These are phyloP conservation scores for Botrytis elliptica DNA, from an alignment of 2,329 filamentous ascomycete genomes.

Conservation along the genomic window DNA sequence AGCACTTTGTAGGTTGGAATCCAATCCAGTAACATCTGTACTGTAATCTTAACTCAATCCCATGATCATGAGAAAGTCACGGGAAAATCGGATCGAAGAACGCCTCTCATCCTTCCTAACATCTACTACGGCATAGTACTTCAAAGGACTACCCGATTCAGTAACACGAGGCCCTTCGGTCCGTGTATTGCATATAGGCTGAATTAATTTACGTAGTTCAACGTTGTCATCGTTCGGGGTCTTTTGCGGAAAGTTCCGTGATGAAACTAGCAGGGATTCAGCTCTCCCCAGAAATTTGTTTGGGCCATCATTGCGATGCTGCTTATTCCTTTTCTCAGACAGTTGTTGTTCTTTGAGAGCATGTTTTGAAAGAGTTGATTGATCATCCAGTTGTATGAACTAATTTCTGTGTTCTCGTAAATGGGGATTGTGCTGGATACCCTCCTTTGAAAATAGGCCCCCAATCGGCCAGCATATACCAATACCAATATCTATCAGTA, in stretches of 20 bases:
- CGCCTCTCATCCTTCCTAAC: background rate
- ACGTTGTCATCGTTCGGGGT: background rate
- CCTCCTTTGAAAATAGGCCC: background rate
- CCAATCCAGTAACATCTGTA: background rate
- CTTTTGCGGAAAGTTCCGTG: background rate
- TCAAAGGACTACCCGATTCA: background rate
- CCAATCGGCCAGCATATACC: background rate
- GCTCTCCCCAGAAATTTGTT: slow-evolving; percentile 14
- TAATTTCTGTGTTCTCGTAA: background rate
- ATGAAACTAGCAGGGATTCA: background rate
- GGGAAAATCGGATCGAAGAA: background rate
- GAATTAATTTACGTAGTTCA: background rate
- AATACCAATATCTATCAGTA: background rate
- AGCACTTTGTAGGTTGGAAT: background rate
- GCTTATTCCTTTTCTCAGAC: background rate
- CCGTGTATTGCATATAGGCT: background rate
- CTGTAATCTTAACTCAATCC: background rate
- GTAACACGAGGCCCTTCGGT: slow-evolving; percentile 2
- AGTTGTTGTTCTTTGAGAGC: background rate
- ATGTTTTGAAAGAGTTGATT: background rate
- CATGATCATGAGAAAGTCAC: background rate
- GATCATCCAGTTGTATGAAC: background rate
- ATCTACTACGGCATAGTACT: background rate
- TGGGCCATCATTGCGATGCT: background rate
- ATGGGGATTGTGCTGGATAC: background rate